Base-by-base conservation (phyloP, 352 stramenopile species). In the Pythium pectinolyticum region DNA sequence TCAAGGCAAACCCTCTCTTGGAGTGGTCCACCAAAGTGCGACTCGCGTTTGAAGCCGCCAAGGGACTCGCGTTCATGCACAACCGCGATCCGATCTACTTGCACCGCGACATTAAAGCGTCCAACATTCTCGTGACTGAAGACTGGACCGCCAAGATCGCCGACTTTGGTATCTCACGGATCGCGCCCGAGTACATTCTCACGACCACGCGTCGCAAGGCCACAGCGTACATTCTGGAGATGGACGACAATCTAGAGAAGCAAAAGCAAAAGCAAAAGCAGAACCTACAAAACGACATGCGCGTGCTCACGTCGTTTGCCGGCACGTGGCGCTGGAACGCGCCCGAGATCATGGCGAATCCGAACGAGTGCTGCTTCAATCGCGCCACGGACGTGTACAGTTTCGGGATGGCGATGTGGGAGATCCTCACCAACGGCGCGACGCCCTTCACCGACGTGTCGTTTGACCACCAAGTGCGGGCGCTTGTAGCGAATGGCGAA, bases 311-410 rank as follows among this genome's bases (percentile, higher is more conserved):
- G 9, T 84, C 74, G 20, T 89, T 89, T 59, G 80, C 80, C 10
- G 80, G 80, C 11, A 89, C 80, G 14, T 89, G 80, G 80, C 78
- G 80, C 19, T 89, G 80, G 80, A 89, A 89, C 55, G 69, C 80
- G 19, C 80, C 80, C 1, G 80, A 89, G 57, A 77, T 89, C 20
- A 57, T 89, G n/a, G 67, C 75, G 20, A 78, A 89, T 41, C 76
- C 80, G 32, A 79, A 79, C 66, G 85, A 86, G 30, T 87, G 78
- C 58, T 69, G 76, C 24, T 89, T 86, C 61, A 85, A 67, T 24
- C 74, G 78, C 19, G 75, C 74, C 14, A 89, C 78, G 5, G 80
- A 89, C 61, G 86, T 89, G 76, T 89, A 89, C 61, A 84, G 72
- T 30, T 89, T 89, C 37, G 80, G 80, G 25, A 89, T 89, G 78